Percentiles rank a stretch among this genome's conserved stretches.
These are phyloP conservation scores for Silybum marianum DNA, from an alignment of 129 eudicot species.

Conservation along the genomic window DNA sequence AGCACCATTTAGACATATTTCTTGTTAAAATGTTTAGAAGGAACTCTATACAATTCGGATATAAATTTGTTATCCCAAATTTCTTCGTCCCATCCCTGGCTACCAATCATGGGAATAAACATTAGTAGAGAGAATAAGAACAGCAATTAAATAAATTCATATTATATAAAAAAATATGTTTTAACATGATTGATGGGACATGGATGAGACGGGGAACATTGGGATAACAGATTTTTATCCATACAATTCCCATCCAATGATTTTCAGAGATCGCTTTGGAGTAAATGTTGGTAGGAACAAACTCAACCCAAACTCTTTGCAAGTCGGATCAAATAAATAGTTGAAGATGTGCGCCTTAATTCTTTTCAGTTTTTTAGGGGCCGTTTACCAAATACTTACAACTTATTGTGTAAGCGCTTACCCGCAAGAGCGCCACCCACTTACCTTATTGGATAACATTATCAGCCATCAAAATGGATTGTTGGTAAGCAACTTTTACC, in stretches of 20 bases:
- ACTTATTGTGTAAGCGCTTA: no score
- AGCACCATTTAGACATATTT: not conserved
- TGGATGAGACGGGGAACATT: not conserved
- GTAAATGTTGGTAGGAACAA: not conserved
- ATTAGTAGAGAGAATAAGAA: not conserved
- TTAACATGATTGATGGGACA: not conserved
- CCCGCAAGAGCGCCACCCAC: no score
- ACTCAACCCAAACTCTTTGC: not conserved
- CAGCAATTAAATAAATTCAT: not conserved
- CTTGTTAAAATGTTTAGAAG: not conserved
- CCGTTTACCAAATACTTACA: no score
- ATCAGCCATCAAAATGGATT: no score
- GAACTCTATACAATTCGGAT: not conserved
- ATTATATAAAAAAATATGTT: not conserved
- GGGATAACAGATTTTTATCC: not conserved
- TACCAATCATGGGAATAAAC: not conserved
- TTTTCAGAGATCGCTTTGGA: not conserved
- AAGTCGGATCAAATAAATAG: not conserved
- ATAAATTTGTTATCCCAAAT: not conserved
- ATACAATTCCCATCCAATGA: not conserved
- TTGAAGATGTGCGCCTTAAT: not conserved
- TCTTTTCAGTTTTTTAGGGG: not conserved
- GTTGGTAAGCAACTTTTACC: no score
- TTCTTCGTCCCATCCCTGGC: not conserved
- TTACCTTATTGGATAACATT: no score